Percentiles rank a stretch among this genome's conserved stretches.
Evolutionary conservation across 176 grass and related monocot species (phyloP).

Genomic region (Rhynchospora tenuis): DNA sequence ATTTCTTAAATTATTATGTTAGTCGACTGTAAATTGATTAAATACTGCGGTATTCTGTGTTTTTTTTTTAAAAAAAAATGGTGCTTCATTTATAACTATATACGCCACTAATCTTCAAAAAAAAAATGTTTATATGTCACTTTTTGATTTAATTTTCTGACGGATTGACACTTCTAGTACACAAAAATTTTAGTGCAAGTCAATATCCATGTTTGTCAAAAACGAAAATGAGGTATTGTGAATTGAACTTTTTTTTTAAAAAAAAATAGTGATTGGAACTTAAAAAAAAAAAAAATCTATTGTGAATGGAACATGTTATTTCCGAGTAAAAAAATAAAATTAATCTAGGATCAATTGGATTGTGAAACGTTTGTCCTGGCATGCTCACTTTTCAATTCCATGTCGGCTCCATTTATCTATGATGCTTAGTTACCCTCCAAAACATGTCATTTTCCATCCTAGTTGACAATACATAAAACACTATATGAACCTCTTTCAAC

Average conservation of each 20-base stretch:
- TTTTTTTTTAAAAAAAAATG: too few species aligned
- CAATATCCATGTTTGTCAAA: background rate
- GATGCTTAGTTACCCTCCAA: conserved; percentile 16
- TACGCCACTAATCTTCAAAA: too few species aligned
- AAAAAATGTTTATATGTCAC: too few species aligned
- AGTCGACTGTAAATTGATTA: too few species aligned
- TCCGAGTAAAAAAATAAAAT: background rate
- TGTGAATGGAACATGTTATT: background rate
- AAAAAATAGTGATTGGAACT: too few species aligned
- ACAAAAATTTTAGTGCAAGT: background rate
- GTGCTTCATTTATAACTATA: too few species aligned
- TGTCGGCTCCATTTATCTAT: conserved; percentile 25
- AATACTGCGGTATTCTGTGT: too few species aligned
- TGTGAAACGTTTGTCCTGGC: conserved; percentile 9
- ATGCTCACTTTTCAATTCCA: conserved; percentile 16
- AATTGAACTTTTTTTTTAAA: background rate
- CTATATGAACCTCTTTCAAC: background rate
- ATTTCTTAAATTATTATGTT: too few species aligned
- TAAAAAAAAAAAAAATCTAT: too few species aligned
- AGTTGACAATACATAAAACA: background rate
- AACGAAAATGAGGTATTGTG: background rate
- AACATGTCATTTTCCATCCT: conserved; percentile 2
- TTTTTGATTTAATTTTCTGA: background rate
- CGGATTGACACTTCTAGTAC: background rate
- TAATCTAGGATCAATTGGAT: conserved; percentile 1